Evolutionary conservation across 306 rosid species (phyloP).

Genomic region (Glycine latifolia): DNA sequence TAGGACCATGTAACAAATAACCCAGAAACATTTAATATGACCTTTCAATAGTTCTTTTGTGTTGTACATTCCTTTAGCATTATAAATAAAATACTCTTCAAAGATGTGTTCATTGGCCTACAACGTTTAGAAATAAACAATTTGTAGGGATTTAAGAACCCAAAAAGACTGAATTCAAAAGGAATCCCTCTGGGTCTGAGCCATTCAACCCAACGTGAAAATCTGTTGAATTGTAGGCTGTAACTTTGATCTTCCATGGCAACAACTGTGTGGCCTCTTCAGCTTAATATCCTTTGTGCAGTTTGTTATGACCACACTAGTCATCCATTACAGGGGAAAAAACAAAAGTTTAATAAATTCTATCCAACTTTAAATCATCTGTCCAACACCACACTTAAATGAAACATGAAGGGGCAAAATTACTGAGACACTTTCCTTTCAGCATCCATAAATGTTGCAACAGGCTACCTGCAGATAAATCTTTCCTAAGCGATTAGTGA

Average conservation of each 20-base stretch:
- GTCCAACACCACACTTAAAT: constrained; percentile 51
- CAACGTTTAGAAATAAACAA: constrained; percentile 42
- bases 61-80: constrained; percentile 42
- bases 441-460: constrained; percentile 59
- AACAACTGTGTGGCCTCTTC: constrained; percentile 50
- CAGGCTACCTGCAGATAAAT: constrained; percentile 63
- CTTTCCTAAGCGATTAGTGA: constrained; percentile 30
- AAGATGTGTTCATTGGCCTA: constrained; percentile 43
- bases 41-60: constrained; percentile 29
- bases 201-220: constrained; percentile 60
- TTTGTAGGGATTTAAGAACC: constrained; percentile 50
- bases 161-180: constrained; percentile 49
- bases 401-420: constrained; percentile 50
- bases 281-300: constrained; percentile 46
- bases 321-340: constrained; percentile 47
- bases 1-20: constrained; percentile 31
- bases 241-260: constrained; percentile 49
- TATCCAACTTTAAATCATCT: constrained; percentile 58
- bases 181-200: constrained; percentile 46
- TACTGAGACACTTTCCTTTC: constrained; percentile 51
- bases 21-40: constrained; percentile 41
- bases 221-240: constrained; percentile 56
- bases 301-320: constrained; percentile 42
- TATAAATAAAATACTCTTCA: constrained; percentile 37
- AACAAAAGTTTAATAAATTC: constrained; percentile 45